Evolutionary conservation across 768 basidiomycete genomes (phyloP), one percentile per base, ranked within the genome.

Genomic region (Tulasnella sp.): DNA sequence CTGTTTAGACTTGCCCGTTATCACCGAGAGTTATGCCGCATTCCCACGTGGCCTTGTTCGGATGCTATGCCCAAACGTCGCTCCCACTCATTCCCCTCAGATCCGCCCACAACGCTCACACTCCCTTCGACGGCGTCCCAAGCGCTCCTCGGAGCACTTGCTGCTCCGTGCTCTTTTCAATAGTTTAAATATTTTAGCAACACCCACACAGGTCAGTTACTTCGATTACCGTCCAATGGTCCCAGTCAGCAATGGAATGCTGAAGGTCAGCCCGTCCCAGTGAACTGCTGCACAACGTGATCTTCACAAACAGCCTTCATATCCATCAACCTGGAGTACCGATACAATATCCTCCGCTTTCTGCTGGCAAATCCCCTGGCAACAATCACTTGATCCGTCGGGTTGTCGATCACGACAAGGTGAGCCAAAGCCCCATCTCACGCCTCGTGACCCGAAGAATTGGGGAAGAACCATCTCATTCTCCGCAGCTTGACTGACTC

Each of bases 401-500:
- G 28, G 64, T 31, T 20, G 31, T 31, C 64, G 64, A 69, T 69
- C 64, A 37, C 64, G 64, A 69, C 64, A 28, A 69, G 34, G 64
- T 28, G 28, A 69, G 64, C 31, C 8, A 37, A 37, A 69, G 64
- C 64, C 54, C 64, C 64, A 69, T 69, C 64, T 69, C 64, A 69
- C 64, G 64, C 64, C 64, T 34, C 31, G 64, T 69, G 64, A 69
- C 64, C 64, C 64, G 34, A 69, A 69, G 64, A 69, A 31, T 69
- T 69, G 64, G 64, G 18, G 28, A 28, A 69, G 11, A 18, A 2
- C 28, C 64, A 16, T 69, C 31, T 24, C 64, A 31, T 14, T 37
- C n/a, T 69, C 64, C 64, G 64, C 64, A 69, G 64, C 54, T 69
- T 31, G 64, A 69, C 64, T 69, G 64, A 69, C 64, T 69, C 64